phyloP scores from a whole-genome alignment of 495 filamentous ascomycete genomes.

The Penicillium cosmopolitanum region DNA sequence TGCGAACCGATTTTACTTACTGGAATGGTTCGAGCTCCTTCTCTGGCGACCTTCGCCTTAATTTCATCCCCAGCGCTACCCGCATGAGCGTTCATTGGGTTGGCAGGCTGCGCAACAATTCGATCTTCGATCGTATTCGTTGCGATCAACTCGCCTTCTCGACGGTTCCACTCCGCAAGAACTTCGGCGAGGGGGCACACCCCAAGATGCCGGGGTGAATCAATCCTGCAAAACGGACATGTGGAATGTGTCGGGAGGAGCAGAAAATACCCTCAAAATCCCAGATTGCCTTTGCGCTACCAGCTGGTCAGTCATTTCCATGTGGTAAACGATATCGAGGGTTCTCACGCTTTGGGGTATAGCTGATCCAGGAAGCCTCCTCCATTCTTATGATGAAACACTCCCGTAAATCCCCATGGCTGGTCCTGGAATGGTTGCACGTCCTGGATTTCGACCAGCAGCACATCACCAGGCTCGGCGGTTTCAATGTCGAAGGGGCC shows the following conservation, averaged over 20 bases:
- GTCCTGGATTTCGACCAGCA: conserved; percentile 93
- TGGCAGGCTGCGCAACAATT: conserved; percentile 79
- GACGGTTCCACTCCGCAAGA: conserved; percentile 76
- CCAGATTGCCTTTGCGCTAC: conserved; percentile 92
- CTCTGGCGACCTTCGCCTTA: conserved; percentile 75
- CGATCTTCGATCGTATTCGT: conserved; percentile 64
- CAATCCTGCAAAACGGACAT: conserved; percentile 85
- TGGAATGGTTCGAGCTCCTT: conserved; percentile 89
- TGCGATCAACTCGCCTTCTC: conserved; percentile 78
- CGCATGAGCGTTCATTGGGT: conserved; percentile 70
- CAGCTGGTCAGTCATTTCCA: neutral
- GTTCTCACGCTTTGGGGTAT: conserved; percentile 74
- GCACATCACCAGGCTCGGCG: conserved; percentile 83
- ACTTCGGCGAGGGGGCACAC: conserved; percentile 78
- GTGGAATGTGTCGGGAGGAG: conserved; percentile 86
- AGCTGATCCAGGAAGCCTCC: conserved; percentile 91
- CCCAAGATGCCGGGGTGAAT: conserved; percentile 96
- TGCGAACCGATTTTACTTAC: conserved; percentile 36
- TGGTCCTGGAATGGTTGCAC: conserved; percentile 87
- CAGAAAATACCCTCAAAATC: conserved; percentile 96
- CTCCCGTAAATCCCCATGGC: conserved; percentile 91
- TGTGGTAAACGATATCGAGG: neutral
- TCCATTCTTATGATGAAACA: conserved; percentile 83
- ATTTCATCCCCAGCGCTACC: conserved; percentile 65
- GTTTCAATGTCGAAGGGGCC: conserved; percentile 90